phyloP scores from a whole-genome alignment of 768 basidiomycete species.

The Xerocomus potaroensis region DNA sequence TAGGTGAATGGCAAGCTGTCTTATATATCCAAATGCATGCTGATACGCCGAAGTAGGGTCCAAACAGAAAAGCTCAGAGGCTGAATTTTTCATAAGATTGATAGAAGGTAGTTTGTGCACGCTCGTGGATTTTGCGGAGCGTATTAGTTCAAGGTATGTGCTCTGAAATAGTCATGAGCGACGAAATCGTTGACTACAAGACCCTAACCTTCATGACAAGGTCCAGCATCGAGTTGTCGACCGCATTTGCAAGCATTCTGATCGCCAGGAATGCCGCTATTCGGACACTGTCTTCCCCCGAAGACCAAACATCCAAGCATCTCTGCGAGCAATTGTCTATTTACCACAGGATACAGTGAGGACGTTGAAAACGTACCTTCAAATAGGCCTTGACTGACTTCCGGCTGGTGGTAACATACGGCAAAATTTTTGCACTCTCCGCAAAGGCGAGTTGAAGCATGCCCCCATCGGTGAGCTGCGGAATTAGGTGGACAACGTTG shows the following conservation, averaged over 20 bases:
- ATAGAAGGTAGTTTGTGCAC: conserved; percentile 85
- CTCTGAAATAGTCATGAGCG: conserved; percentile 43
- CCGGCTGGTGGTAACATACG: conserved; percentile 80
- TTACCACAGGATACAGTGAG: neutral
- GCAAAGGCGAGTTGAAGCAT: conserved; percentile 65
- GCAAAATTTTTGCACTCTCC: conserved; percentile 86
- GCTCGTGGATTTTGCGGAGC: conserved; percentile 80
- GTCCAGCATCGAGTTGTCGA: conserved; percentile 79
- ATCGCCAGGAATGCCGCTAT: conserved; percentile 86
- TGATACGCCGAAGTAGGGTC: conserved; percentile 77
- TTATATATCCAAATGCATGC: conserved; percentile 93
- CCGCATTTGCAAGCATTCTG: conserved; percentile 69
- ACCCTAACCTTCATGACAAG: conserved; percentile 72
- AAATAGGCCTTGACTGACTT: conserved; percentile 84
- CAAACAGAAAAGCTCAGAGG: conserved; percentile 84
- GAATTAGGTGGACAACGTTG: conserved; percentile 76
- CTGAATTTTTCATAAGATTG: conserved; percentile 97
- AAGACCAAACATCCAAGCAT: conserved; percentile 82
- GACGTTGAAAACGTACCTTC: conserved; percentile 53
- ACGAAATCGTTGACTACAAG: neutral
- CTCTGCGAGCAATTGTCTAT: conserved; percentile 40
- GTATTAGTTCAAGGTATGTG: conserved; percentile 83
- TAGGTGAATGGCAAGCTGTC: conserved; percentile 90
- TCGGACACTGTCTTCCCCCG: conserved; percentile 72
- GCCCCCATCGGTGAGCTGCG: conserved; percentile 67